phyloP scores from a whole-genome alignment of 2,329 filamentous ascomycete species.

The Aspergillus uvarum region DNA sequence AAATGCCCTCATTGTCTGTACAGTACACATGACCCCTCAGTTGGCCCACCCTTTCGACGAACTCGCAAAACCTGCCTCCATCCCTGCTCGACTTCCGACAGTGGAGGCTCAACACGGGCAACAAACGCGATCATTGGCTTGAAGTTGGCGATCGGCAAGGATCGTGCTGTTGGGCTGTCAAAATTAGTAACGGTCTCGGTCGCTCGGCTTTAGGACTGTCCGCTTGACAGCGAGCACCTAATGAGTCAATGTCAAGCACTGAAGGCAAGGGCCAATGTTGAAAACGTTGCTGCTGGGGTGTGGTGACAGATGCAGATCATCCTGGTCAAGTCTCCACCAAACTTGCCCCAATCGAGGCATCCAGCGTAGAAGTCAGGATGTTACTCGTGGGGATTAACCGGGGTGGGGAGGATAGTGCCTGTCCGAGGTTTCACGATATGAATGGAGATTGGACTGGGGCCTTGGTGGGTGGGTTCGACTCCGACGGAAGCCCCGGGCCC shows the following conservation, averaged over 20 bases:
- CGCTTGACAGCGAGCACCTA: not conserved
- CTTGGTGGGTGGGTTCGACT: not conserved
- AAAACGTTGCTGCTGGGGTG: not conserved
- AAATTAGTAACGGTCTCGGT: not conserved
- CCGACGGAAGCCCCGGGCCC: not conserved
- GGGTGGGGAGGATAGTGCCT: not conserved
- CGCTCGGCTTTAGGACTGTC: not conserved
- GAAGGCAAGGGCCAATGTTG: not conserved
- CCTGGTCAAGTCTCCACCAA: not conserved
- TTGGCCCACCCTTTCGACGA: not conserved
- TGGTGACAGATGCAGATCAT: not conserved
- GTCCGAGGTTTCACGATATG: not conserved
- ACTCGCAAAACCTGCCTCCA: not conserved
- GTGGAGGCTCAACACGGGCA: not conserved
- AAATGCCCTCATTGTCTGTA: too few species aligned
- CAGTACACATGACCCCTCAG: too few species aligned
- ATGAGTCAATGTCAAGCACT: not conserved
- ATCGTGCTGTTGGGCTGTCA: not conserved
- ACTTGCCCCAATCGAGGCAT: not conserved
- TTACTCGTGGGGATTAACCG: not conserved
- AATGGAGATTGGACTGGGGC: not conserved
- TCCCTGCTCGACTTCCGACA: not conserved
- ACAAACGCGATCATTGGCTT: not conserved
- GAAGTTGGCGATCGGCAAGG: not conserved
- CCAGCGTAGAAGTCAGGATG: not conserved